Evolutionary conservation across 2,329 filamentous ascomycete species (phyloP).

Genomic region (Colletotrichum horii): DNA sequence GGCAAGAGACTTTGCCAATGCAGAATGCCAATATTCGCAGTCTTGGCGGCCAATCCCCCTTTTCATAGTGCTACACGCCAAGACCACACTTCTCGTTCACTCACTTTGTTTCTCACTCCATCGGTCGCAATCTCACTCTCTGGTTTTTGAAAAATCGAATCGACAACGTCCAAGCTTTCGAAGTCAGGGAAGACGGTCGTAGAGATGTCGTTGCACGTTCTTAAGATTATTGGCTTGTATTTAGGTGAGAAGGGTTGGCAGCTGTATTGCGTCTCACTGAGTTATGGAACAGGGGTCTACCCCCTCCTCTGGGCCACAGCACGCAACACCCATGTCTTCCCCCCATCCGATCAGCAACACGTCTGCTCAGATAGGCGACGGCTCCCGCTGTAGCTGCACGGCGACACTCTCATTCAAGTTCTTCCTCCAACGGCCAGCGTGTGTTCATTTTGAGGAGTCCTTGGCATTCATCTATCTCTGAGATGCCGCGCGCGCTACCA

Average conservation of each 20-base stretch:
- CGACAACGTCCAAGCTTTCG: not conserved
- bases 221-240: not conserved
- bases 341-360: not conserved
- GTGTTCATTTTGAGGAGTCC: not conserved
- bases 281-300: not conserved
- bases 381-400: not conserved
- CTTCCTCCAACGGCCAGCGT: slow-evolving; percentile 14
- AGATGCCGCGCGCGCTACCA: not conserved
- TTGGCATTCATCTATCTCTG: slow-evolving; percentile 13
- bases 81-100: not conserved
- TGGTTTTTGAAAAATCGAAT: not conserved
- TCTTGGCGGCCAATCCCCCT: slow-evolving; percentile 12
- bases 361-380: not conserved
- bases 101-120: not conserved
- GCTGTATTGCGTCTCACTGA: not conserved
- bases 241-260: not conserved
- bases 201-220: not conserved
- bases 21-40: slow-evolving; percentile 7
- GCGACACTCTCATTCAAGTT: not conserved
- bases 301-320: not conserved
- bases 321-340: not conserved
- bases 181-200: not conserved
- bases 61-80: slow-evolving; percentile 16
- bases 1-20: not conserved
- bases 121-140: not conserved